phyloP scores from a whole-genome alignment of 148 eudicot genomes.

The Persicaria tinctoria region DNA sequence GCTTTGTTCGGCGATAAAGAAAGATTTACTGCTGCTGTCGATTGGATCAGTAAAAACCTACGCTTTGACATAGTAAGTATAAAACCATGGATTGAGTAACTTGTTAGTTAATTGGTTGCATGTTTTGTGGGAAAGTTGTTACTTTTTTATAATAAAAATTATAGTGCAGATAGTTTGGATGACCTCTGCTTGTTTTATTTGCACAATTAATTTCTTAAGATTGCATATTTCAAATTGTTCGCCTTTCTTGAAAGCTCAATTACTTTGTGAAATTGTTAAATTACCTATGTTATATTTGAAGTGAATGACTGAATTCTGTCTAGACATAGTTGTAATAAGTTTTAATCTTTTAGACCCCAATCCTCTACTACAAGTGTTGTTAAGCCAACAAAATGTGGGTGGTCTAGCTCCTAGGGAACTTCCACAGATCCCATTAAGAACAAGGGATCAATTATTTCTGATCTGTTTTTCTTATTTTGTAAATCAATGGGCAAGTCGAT shows the following conservation, averaged over 20 bases:
- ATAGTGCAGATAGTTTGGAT: neutral
- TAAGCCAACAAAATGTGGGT: neutral
- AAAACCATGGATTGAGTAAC: neutral
- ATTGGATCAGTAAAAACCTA: conserved; percentile 95
- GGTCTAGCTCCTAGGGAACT: neutral
- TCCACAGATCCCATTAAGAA: too few relatives aligned
- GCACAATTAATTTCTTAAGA: neutral
- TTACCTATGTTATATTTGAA: neutral
- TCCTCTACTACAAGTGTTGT: neutral
- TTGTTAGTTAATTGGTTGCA: neutral
- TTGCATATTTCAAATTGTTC: neutral
- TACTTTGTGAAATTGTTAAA: neutral
- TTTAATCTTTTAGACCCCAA: neutral
- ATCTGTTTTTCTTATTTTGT: neutral
- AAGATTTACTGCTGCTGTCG: conserved; percentile 71
- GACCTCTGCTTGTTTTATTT: neutral
- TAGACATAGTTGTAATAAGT: neutral
- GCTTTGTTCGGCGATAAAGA: conserved; percentile 87
- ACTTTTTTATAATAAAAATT: neutral
- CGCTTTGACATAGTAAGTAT: conserved; percentile 94
- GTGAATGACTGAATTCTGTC: neutral
- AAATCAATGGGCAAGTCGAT: neutral
- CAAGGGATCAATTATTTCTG: neutral
- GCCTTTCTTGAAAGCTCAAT: neutral
- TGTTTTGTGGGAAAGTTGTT: neutral